A percentile compares a stretch with the other conserved stretches of the same genome.
Evolutionary conservation across 352 stramenopile species (phyloP).

Genomic region (Phytophthora pluvialis): DNA sequence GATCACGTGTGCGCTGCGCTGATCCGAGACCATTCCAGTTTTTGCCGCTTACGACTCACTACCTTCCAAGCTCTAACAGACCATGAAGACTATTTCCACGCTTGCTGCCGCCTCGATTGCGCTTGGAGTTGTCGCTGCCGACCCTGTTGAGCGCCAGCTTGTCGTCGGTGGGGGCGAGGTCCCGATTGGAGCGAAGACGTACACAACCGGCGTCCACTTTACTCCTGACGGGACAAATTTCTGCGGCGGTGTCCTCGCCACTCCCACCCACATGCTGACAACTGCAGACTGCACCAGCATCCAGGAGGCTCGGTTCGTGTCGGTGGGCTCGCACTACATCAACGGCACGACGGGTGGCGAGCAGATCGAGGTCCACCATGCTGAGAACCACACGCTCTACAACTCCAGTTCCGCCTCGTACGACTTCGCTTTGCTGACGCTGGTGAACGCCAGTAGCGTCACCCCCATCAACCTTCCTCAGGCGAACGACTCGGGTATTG

Average conservation of each 20-base stretch:
- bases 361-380: slow-evolving; percentile 8
- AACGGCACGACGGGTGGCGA: slow-evolving; percentile 3
- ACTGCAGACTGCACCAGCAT: slow-evolving; percentile 4
- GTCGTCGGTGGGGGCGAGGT: not conserved
- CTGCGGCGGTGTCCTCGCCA: slow-evolving; percentile 1
- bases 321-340: slow-evolving; percentile 1
- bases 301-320: slow-evolving; percentile 5
- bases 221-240: slow-evolving; percentile 3
- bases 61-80: not conserved
- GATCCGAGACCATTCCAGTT: not conserved
- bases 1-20: not conserved
- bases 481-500: slow-evolving; percentile 1
- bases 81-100: slow-evolving; percentile 5
- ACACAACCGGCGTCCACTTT: slow-evolving; percentile 1
- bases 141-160: not conserved
- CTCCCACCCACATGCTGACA: slow-evolving; percentile 5
- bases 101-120: slow-evolving; percentile 1
- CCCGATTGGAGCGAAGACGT: not conserved
- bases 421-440: slow-evolving; percentile 7
- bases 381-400: slow-evolving; percentile 6
- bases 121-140: slow-evolving; percentile 1
- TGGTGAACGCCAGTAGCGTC: slow-evolving; percentile 2
- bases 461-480: slow-evolving; percentile 2
- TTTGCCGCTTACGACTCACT: not conserved
- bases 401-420: slow-evolving; percentile 7